Percentiles rank a stretch among this genome's conserved stretches.
Evolutionary conservation across 2,329 filamentous ascomycete genomes (phyloP).

Genomic region (Fusarium sulawesiense): DNA sequence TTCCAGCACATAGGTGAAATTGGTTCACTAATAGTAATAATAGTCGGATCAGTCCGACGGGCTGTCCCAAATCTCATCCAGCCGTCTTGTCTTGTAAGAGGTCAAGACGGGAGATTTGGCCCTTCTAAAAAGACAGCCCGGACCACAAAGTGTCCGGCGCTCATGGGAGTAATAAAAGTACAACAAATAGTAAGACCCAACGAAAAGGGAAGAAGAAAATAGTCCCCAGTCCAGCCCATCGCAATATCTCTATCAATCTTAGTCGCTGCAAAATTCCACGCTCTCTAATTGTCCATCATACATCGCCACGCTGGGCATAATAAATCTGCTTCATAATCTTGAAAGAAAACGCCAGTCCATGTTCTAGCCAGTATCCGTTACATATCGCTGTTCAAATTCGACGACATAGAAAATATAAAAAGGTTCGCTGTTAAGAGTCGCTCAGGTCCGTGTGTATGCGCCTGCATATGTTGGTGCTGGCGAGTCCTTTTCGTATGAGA

Average conservation of each 20-base stretch:
- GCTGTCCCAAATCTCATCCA: slow-evolving; percentile 23
- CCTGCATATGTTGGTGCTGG: slow-evolving; percentile 48
- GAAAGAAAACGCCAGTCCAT: slow-evolving; percentile 40
- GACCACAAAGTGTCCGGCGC: slow-evolving; percentile 15
- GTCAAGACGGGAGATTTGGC: slow-evolving; percentile 32
- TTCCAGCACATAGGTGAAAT: slow-evolving; percentile 22
- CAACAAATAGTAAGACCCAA: slow-evolving; percentile 16
- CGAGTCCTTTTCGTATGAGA: slow-evolving; percentile 46
- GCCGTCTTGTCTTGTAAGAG: slow-evolving; percentile 21
- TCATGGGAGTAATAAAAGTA: slow-evolving; percentile 26
- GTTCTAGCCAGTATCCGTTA: slow-evolving; percentile 32
- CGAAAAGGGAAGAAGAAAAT: slow-evolving; percentile 4
- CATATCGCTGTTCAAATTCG: slow-evolving; percentile 29
- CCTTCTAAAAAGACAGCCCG: slow-evolving; percentile 28
- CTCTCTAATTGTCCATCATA: slow-evolving; percentile 34
- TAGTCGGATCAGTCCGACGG: slow-evolving; percentile 30
- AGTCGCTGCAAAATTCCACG: slow-evolving; percentile 13
- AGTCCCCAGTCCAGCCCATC: slow-evolving; percentile 20
- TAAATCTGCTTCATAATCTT: slow-evolving; percentile 19
- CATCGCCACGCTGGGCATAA: slow-evolving; percentile 30
- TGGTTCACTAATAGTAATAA: slow-evolving; percentile 13
- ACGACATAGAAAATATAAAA: slow-evolving; percentile 10
- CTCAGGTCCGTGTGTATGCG: slow-evolving; percentile 31
- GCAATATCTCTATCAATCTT: slow-evolving; percentile 22
- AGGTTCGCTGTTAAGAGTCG: background rate